Percentiles rank a stretch among this genome's conserved stretches.
phyloP scores from a whole-genome alignment of 2,329 filamentous ascomycete species.

The Camillea tinctor region DNA sequence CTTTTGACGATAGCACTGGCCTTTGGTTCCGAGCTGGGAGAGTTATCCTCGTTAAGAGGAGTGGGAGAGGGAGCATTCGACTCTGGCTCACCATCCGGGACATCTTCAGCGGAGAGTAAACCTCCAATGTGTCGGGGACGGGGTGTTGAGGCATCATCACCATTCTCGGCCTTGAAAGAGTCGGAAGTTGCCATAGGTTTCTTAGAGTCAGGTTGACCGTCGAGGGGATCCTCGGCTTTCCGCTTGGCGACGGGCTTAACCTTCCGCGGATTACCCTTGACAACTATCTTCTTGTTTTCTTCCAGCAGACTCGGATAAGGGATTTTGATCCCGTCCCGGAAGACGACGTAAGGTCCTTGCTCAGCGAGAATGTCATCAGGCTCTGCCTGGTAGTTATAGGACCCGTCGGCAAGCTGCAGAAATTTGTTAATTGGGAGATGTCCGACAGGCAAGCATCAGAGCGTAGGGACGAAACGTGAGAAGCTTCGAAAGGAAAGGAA shows the following conservation, averaged over 20 bases:
- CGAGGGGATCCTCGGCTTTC: conserved; percentile 49
- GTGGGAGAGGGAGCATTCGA: conserved; percentile 33
- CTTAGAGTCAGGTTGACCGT: conserved; percentile 51
- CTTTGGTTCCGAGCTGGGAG: conserved; percentile 24
- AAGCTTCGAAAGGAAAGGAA: background rate
- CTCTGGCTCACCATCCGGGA: conserved; percentile 32
- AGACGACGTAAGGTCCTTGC: conserved; percentile 28
- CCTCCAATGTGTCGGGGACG: conserved; percentile 42
- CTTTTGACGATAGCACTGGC: conserved; percentile 20
- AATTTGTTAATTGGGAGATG: conserved; percentile 9
- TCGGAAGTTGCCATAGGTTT: conserved; percentile 38
- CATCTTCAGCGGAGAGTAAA: conserved; percentile 35
- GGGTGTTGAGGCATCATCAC: conserved; percentile 30
- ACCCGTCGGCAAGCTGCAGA: conserved; percentile 25
- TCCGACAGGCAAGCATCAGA: conserved; percentile 3
- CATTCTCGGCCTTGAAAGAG: conserved; percentile 26
- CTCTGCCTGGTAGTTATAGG: conserved; percentile 26
- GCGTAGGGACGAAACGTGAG: background rate
- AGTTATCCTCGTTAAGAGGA: conserved; percentile 19
- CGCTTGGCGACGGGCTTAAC: conserved; percentile 43
- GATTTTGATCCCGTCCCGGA: conserved; percentile 31
- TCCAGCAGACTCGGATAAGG: conserved; percentile 34
- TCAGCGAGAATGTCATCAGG: conserved; percentile 20
- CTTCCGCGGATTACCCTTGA: conserved; percentile 34
- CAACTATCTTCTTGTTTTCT: conserved; percentile 33